Base-by-base conservation (phyloP, 2,329 filamentous ascomycete genomes). In the Penicillium sp. region DNA sequence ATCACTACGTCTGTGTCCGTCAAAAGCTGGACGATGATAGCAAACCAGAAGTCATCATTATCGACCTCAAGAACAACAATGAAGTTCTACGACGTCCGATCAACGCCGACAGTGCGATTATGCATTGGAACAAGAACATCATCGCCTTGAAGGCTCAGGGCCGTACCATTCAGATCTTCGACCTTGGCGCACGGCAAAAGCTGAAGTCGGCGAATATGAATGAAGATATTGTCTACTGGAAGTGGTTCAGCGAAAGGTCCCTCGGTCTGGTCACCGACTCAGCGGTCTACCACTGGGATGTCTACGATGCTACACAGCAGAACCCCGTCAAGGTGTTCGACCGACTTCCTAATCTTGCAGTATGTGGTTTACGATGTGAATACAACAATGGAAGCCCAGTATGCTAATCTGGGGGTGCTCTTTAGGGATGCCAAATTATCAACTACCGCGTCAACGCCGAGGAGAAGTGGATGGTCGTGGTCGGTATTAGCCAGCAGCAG, bases 41-140 rank as follows among this genome's bases (percentile, higher is more conserved):
- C 64, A 88, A 90, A 69, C 90, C 92, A 64, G 92, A 97, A 79
- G 93, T 99, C 65, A 89, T 99, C 78, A 99, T 99, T 76, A 82
- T 99, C 79, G 91, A 99, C 78, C 88, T 99, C 73, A 97, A 97
- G 79, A 95, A 97, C 79, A 87, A 87, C 80, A 97, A 96, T 85
- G 93, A 94, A 81, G 87, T 97, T 75, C 94, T 91, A 68, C 89
- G 90, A 71, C 87, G 93, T 74, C 91, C 93, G 48, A 99, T 99
- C 82, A 97, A 96, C 82, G 94, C 94, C 72, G 94, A 99, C 80
- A 97, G 92, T 85, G 94, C 95, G 70, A 96, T 99, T 75, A 97
- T 99, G 94, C 94, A 99, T 85, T 96, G 91, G 91, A 88, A 84
- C 68, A 90, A 89, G 75, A 91, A 96, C 76, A 91, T 99, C 75